Conservation (phyloP, 257 asterid genomes). For the Ehretia macrophylla region DNA sequence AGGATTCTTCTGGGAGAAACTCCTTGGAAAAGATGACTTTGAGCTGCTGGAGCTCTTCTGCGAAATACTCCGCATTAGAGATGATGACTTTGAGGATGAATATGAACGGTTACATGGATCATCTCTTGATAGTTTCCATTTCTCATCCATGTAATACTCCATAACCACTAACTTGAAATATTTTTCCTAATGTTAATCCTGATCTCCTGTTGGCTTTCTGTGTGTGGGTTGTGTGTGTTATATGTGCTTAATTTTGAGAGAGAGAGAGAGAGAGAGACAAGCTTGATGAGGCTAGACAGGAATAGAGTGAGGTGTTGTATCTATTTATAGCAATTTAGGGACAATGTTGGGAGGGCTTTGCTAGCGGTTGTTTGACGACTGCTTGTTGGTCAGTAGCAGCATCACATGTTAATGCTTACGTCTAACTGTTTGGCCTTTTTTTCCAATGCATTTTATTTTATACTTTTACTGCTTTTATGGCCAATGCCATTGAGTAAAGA, state of each 20-base stretch:
- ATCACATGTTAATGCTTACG: conserved; percentile 52
- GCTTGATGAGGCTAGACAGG: conserved; percentile 7
- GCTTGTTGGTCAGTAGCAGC: conserved; percentile 28
- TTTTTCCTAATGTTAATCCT: not conserved
- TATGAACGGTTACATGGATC: conserved; percentile 31
- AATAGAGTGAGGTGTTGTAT: conserved; percentile 24
- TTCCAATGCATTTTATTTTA: not conserved
- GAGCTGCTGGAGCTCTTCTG: conserved; percentile 32
- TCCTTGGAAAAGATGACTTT: conserved; percentile 28
- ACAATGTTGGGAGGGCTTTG: conserved; percentile 7
- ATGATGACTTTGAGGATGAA: conserved; percentile 31
- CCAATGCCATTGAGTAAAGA: no score
- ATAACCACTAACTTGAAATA: conserved; percentile 9
- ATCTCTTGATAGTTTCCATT: conserved; percentile 52
- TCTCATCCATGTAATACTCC: conserved; percentile 80
- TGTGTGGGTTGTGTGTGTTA: conserved; percentile 8
- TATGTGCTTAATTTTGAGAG: conserved; percentile 5
- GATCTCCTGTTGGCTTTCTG: conserved; percentile 1
- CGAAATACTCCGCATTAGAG: conserved; percentile 48
- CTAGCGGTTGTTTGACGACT: conserved; percentile 23
- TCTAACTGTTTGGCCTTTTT: conserved; percentile 33
- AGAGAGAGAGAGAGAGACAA: not conserved
- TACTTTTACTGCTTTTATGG: no score
- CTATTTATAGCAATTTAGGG: conserved; percentile 42
- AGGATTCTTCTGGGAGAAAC: conserved; percentile 39